Percentiles rank a stretch among this genome's conserved stretches.
phyloP scores from a whole-genome alignment of 164 flowering plant genomes.

The Aristolochia contorta region DNA sequence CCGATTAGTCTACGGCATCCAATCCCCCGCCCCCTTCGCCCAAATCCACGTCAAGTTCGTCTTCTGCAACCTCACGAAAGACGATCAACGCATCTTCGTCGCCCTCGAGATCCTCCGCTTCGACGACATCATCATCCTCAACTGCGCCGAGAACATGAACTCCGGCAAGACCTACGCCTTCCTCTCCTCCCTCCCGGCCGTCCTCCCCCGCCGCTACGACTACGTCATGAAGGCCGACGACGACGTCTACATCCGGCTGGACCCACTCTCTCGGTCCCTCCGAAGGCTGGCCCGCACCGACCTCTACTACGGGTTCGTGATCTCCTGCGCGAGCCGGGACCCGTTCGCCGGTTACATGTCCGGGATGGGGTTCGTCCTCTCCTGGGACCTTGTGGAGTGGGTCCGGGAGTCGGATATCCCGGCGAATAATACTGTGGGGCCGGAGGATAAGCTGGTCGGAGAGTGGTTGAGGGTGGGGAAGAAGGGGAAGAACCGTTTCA shows the following conservation, averaged over 20 bases:
- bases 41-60: constrained; percentile 40
- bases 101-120: constrained; percentile 47
- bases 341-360: constrained; percentile 58
- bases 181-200: constrained; percentile 40
- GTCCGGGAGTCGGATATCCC: constrained; percentile 35
- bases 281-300: constrained; percentile 31
- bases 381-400: constrained; percentile 63
- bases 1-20: constrained; percentile 47
- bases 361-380: constrained; percentile 55
- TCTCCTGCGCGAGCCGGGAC: constrained; percentile 46
- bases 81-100: constrained; percentile 34
- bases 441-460: constrained; percentile 52
- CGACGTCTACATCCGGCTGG: constrained; percentile 35
- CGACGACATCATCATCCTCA: constrained; percentile 53
- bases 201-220: constrained; percentile 25
- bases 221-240: constrained; percentile 69
- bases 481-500: constrained; percentile 34
- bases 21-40: constrained; percentile 30
- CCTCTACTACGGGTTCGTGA: constrained; percentile 53
- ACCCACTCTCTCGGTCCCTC: constrained; percentile 25
- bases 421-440: constrained; percentile 26
- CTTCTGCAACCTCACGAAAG: constrained; percentile 54
- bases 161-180: constrained; percentile 55
- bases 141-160: constrained; percentile 64
- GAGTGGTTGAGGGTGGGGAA: constrained; percentile 43